Percentiles rank a stretch among this genome's conserved stretches.
Evolutionary conservation across 2,329 filamentous ascomycete species (phyloP).

Genomic region (Monosporascus sp.): DNA sequence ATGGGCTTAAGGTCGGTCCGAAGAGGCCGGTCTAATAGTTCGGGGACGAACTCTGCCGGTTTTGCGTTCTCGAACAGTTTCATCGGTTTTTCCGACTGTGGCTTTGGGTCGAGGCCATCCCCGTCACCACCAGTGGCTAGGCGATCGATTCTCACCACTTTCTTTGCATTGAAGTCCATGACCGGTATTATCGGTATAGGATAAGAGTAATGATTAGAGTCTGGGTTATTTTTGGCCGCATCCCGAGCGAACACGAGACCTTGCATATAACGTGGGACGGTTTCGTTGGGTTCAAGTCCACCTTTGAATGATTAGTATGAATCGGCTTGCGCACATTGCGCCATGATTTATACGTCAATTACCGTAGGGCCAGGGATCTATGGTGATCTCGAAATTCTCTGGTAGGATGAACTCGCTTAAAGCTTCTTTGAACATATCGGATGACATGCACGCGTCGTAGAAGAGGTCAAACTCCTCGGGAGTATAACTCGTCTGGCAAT

Average conservation of each 20-base stretch:
- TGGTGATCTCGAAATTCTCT: conserved; percentile 36
- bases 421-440: conserved; percentile 40
- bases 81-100: conserved; percentile 33
- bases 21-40: conserved; percentile 42
- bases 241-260: conserved; percentile 45
- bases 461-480: conserved; percentile 36
- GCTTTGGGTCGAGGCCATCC: conserved; percentile 38
- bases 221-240: conserved; percentile 36
- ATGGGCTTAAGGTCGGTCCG: conserved; percentile 60
- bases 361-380: conserved; percentile 64
- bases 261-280: conserved; percentile 40
- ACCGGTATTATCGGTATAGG: conserved; percentile 55
- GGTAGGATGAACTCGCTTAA: conserved; percentile 42
- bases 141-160: conserved; percentile 52
- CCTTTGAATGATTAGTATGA: conserved; percentile 10
- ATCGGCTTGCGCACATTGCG: neutral
- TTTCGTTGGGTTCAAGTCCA: conserved; percentile 34
- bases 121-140: conserved; percentile 42
- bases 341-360: neutral
- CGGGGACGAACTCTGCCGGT: conserved; percentile 43
- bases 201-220: conserved; percentile 59
- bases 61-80: conserved; percentile 39
- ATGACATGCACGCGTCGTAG: conserved; percentile 35
- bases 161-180: conserved; percentile 50
- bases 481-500: conserved; percentile 33